Evolutionary conservation across 441 rosid species (phyloP).

Genomic region (Brassica balearica): DNA sequence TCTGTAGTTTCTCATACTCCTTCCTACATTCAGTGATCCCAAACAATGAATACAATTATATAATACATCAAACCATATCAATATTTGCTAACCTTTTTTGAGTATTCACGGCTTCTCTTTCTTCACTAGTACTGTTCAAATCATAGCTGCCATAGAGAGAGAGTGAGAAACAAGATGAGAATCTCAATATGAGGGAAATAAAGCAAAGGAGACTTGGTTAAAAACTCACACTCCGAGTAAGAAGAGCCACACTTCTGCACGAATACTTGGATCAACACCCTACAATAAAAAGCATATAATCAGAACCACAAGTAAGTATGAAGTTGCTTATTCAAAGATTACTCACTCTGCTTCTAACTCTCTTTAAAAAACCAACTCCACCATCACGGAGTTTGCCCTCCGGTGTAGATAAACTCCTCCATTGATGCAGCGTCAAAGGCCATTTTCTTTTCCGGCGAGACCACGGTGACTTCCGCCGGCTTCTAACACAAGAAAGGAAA

Average conservation of each 20-base stretch:
- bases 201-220: background rate
- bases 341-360: conserved; percentile 92
- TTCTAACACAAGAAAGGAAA: conserved; percentile 45
- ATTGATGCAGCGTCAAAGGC: conserved; percentile 70
- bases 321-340: conserved; percentile 8
- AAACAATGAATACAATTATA: background rate
- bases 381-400: conserved; percentile 83
- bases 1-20: conserved; percentile 81
- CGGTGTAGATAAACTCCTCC: conserved; percentile 76
- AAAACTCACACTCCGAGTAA: conserved; percentile 93
- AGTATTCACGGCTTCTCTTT: conserved; percentile 60
- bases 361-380: conserved; percentile 79
- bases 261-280: conserved; percentile 92
- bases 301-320: conserved; percentile 27
- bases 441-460: conserved; percentile 81
- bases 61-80: background rate
- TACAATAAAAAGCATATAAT: conserved; percentile 36
- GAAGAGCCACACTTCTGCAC: conserved; percentile 93
- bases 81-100: conserved; percentile 63
- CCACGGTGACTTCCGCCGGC: conserved; percentile 90
- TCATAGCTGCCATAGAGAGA: conserved; percentile 31
- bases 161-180: conserved; percentile 7
- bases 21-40: conserved; percentile 55
- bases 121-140: conserved; percentile 78
- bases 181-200: background rate